Percentiles rank a stretch among this genome's conserved stretches.
phyloP scores from a whole-genome alignment of 225 moss, liverwort and hornwort species.

The Polytrichum formosum region DNA sequence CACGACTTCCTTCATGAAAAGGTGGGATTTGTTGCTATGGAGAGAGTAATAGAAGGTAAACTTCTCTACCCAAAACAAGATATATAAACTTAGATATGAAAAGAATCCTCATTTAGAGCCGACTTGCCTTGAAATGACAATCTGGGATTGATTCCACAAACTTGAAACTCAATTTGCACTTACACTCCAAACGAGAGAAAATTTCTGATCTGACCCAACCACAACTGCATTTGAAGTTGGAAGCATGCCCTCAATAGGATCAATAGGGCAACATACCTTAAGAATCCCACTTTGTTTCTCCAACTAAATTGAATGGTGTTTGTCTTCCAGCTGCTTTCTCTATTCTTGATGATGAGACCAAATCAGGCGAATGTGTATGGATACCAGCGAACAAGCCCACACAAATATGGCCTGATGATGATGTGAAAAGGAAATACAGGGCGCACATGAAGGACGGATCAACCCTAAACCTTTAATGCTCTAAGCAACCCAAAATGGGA shows the following conservation, averaged over 20 bases:
- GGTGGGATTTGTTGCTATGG: conserved; percentile 52
- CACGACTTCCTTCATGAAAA: not conserved
- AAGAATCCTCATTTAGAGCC: too few species aligned
- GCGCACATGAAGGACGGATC: too few species aligned
- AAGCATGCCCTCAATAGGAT: too few species aligned
- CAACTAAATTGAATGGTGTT: not conserved
- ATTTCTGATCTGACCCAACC: too few species aligned
- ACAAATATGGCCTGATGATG: conserved; percentile 39
- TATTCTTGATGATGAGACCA: conserved; percentile 40
- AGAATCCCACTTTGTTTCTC: not conserved
- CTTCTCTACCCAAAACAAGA: not conserved
- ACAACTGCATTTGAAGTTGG: not conserved
- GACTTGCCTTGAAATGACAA: too few species aligned
- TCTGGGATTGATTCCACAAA: not conserved
- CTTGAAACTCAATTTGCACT: not conserved
- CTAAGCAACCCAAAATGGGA: not conserved
- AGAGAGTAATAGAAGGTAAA: conserved; percentile 61
- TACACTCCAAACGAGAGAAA: not conserved
- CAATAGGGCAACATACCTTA: not conserved
- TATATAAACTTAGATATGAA: too few species aligned
- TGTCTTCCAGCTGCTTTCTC: conserved; percentile 27
- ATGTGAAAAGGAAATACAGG: conserved; percentile 39
- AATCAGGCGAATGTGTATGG: conserved; percentile 41
- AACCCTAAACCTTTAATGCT: too few species aligned
- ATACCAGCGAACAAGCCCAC: conserved; percentile 29